Percentiles rank a stretch among this genome's conserved stretches.
Conservation (phyloP, 2,329 filamentous ascomycete species). For the Neophaeococcomyces aloes region DNA sequence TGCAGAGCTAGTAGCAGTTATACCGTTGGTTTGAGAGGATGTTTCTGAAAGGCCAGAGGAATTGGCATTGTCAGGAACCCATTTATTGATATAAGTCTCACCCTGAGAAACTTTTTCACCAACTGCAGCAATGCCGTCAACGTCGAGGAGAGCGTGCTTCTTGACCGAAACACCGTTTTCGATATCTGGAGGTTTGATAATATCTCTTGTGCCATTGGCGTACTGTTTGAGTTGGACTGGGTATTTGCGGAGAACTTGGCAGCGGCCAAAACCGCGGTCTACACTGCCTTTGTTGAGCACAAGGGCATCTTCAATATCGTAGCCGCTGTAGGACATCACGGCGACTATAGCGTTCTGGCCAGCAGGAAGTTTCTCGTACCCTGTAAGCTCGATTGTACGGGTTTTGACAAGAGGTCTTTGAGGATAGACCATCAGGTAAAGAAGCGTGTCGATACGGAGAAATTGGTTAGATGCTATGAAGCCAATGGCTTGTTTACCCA, state of each 20-base stretch:
- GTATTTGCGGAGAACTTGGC: conserved; percentile 96
- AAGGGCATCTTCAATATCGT: conserved; percentile 97
- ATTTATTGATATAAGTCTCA: conserved; percentile 85
- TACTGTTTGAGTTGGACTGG: conserved; percentile 79
- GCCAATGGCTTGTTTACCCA: conserved; percentile 99
- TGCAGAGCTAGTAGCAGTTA: conserved; percentile 1
- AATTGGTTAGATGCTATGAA: conserved; percentile 98
- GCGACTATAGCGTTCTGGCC: conserved; percentile 96
- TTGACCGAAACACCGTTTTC: conserved; percentile 51
- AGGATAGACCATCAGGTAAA: conserved; percentile 95
- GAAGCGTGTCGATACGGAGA: conserved; percentile 85
- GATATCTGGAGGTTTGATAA: conserved; percentile 52
- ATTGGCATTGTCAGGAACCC: conserved; percentile 66
- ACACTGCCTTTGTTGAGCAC: conserved; percentile 94
- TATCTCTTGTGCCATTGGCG: conserved; percentile 61
- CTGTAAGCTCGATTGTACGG: conserved; percentile 88
- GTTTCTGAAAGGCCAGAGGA: conserved; percentile 58
- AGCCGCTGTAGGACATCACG: conserved; percentile 98
- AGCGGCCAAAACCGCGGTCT: conserved; percentile 89
- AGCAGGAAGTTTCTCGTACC: conserved; percentile 93
- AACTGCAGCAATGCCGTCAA: conserved; percentile 81
- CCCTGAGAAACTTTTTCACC: conserved; percentile 67
- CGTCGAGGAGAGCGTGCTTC: conserved; percentile 64
- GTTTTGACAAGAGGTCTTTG: conserved; percentile 97
- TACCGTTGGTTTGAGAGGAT: conserved; percentile 41